Conservation (phyloP, 1,284 basidiomycete genomes). For the Malassezia globosa region DNA sequence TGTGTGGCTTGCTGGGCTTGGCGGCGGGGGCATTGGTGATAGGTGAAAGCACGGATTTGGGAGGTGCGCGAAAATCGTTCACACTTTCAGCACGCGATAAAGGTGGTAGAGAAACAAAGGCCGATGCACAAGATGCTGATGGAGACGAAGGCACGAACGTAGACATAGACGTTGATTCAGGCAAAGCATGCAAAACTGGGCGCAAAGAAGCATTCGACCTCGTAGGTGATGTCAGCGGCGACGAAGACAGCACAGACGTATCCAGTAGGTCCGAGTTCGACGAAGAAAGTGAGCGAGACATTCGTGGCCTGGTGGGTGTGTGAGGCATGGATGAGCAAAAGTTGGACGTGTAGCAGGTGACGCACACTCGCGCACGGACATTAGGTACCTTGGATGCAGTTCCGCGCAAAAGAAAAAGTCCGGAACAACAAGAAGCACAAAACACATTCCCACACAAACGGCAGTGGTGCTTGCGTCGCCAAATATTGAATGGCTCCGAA, state of each 20-base stretch:
- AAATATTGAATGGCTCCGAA: slow-evolving; percentile 63
- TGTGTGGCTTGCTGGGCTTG: neutral
- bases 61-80: no score
- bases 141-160: neutral
- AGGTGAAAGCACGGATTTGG: neutral
- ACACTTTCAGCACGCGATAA: no score
- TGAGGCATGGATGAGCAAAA: neutral
- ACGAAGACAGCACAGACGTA: neutral
- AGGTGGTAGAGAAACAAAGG: neutral
- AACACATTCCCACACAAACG: slow-evolving; percentile 76
- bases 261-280: neutral
- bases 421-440: slow-evolving; percentile 58
- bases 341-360: slow-evolving; percentile 10
- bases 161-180: neutral
- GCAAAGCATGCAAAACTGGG: neutral
- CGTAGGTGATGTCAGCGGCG: neutral
- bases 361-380: slow-evolving; percentile 7
- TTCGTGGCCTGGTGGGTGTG: neutral
- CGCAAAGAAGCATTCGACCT: neutral
- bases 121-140: neutral
- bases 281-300: neutral
- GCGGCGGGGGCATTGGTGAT: neutral
- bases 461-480: slow-evolving; percentile 76
- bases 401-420: slow-evolving; percentile 38
- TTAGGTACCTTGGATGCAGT: neutral